Evolutionary conservation across 129 eudicot species (phyloP), one percentile per base, ranked within the genome.

Genomic region (Cynara cardunculus): DNA sequence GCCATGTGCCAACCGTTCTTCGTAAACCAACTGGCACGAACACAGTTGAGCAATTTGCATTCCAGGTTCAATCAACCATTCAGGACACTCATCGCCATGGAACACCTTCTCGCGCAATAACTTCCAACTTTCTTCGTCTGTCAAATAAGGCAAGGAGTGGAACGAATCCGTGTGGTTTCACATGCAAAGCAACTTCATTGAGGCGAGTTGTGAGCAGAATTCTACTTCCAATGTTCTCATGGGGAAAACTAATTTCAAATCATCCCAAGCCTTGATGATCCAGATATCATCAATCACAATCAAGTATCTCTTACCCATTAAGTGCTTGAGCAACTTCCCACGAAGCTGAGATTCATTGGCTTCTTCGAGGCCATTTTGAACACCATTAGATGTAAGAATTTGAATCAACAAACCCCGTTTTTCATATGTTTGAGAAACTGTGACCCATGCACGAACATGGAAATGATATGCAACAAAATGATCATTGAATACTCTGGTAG

Each of bases 1-100:
- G 31, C 31, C 31, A 28, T 1, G 31, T 28, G 31, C 31, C 31
- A 28, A 28, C 31, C 0, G 31, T 28, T 28, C 31, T 28, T 1
- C n/a, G n/a, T n/a, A n/a, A n/a, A n/a, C n/a, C n/a, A n/a, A n/a
- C n/a, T n/a, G n/a, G n/a, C n/a, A n/a, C n/a, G n/a, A n/a, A n/a
- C n/a, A n/a, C n/a, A n/a, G n/a, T n/a, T n/a, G n/a, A n/a, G 78
- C 77, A 37, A 87, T 87, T 12, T 49, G 22, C 69, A 30, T 81
- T 49, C 84, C 86, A 27, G 64, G 53, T 4, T 81, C 53, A 14
- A 4, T 61, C 30, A 84, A 27, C n/a, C 75, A 16, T 8, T 35
- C 30, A 7, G 86, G 84, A 68, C 86, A 82, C 21, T 9, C 11
- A 22, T 30, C 26, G n/a, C 49, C 65, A 9, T 1, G 44, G 71